Evolutionary conservation across 2,329 filamentous ascomycete genomes (phyloP), one percentile per base, ranked within the genome.

Genomic region (Sclerotiophoma versabilis): DNA sequence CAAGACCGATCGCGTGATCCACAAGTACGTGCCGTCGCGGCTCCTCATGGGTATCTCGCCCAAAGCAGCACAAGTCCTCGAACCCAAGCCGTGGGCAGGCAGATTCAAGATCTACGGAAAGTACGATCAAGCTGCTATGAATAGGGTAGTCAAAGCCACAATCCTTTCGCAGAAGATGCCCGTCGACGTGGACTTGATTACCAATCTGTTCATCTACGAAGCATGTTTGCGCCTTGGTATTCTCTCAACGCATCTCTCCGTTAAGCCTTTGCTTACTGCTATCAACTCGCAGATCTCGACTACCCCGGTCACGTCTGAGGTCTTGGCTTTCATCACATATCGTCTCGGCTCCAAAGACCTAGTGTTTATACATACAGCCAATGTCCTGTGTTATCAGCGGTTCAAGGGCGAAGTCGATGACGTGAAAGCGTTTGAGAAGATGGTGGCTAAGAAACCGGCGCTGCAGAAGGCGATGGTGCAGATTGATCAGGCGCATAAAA

Each of bases 321-420:
- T 54, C 15, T 5, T 54, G 7, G 4, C 11, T 2, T 42, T 54
- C 17, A 19, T 54, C 1, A n/a, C 23, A 11, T n/a, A 22, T 3
- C 50, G 30, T 17, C 30, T 54, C 1, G 37, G 43, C 2, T 2
- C 3, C 5, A 9, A 38, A 2, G 43, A 54, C 6, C 23, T n/a
- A 0, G 44, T 54, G 14, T 54, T 54, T 26, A 43, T 3, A 20
- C 50, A 54, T 7, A 43, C 12, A 1, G 32, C 30, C 2, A 20
- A 37, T 14, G 44, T 43, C 20, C 32, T 54, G 26, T 54, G 50
- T 11, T 15, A 38, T 5, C 30, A 43, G 44, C 50, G 50, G 9
- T 54, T 37, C 37, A 42, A n/a, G 2, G 37, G 37, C 8, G 11
- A 23, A 5, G 9, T 48, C 11, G 6, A 14, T 1, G 32, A 48